phyloP scores from a whole-genome alignment of 805 yeast species.

The Kodamaea neixiangensis region DNA sequence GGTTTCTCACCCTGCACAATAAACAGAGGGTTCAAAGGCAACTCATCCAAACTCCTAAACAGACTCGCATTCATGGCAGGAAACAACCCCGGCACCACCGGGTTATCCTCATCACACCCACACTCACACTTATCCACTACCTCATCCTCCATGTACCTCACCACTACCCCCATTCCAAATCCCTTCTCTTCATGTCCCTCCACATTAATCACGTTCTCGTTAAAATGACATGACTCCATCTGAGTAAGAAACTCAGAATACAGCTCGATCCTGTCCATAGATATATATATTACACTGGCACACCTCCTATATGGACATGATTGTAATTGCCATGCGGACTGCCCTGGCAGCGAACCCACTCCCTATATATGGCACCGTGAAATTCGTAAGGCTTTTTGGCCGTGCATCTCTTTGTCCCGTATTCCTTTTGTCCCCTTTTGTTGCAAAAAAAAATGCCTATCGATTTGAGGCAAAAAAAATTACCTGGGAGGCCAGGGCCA shows the following conservation, averaged over 20 bases:
- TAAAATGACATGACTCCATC: constrained; percentile 19
- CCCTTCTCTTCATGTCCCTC: background rate
- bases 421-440: background rate
- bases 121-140: background rate
- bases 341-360: background rate
- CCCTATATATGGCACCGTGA: constrained; percentile 1
- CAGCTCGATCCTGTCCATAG: constrained; percentile 22
- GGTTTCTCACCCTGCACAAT: background rate
- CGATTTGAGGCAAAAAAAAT: background rate
- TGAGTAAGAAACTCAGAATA: constrained; percentile 27
- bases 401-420: constrained; percentile 1
- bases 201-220: background rate
- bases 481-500: background rate
- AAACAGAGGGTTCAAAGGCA: constrained; percentile 33
- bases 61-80: constrained; percentile 31
- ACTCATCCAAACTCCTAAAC: constrained; percentile 26
- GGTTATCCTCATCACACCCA: constrained; percentile 18
- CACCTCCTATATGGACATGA: constrained; percentile 1
- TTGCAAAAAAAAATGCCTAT: constrained; percentile 4
- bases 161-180: background rate
- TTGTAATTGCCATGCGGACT: constrained; percentile 1
- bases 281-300: background rate
- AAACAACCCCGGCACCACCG: constrained; percentile 39
- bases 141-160: background rate
- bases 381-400: constrained; percentile 4